Base-by-base conservation (phyloP, 805 yeast species). In the Wickerhamomyces rabaulensis region DNA sequence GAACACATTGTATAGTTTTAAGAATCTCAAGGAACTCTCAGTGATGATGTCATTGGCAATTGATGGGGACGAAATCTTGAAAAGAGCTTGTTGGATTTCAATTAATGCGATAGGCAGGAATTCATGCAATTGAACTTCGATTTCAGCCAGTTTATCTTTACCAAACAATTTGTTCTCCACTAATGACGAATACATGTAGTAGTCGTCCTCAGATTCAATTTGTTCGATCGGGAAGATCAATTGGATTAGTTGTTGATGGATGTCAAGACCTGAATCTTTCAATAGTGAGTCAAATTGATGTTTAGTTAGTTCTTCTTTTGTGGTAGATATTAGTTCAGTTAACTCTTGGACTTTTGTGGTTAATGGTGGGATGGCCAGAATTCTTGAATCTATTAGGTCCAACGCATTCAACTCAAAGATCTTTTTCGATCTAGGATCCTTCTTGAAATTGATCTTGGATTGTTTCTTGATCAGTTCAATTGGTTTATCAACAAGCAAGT, bases 151-250 rank as follows among this genome's bases (percentile, higher is more conserved):
- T 8, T 69, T 64, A 35, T 73, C 74, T 22, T 66, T 54, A 22
- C 70, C 69, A 63, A 80, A 80, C 12, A 79, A 56, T 52, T 77
- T 75, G 59, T 84, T 84, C 52, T 84, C 90, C 3, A 66, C 64
- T 16, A 84, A 73, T 1, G 91, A 84, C 47, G 79, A 69, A 61
- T 86, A 87, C 58, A 84, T 72, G 20, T 79, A 74, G 26, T 78
- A 79, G 44, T 84, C 76, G 23, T 80, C 79, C 44, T 80, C 86
- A 44, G 70, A 73, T 52, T 69, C 64, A 9, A 73, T 68, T 27
- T 71, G 68, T 20, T 67, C 73, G 17, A 83, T 63, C 13, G 86
- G 84, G 62, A 78, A 81, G n/a, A 86, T 82, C 84, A 85, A 80
- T 56, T 82, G 82, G 48, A 84, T 69, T 42, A 85, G 63, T 57